A percentile compares a stretch with the other conserved stretches of the same genome.
Conservation (phyloP, 108 stramenopile genomes). For the Nitzschia sp. region DNA sequence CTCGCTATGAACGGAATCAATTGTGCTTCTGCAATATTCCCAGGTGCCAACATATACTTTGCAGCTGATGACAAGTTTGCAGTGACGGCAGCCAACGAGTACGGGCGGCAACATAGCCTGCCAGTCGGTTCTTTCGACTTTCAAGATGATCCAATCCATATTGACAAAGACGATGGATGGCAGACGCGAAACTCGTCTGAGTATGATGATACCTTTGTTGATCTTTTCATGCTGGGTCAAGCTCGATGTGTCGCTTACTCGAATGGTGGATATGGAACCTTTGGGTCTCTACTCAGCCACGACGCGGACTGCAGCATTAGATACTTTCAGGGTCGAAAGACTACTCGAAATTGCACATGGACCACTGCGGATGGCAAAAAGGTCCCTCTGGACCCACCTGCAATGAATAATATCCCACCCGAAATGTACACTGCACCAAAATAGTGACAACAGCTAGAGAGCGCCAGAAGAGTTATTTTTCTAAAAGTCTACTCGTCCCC, state of each 20-base stretch:
- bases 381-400: conserved; percentile 4
- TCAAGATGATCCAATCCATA: conserved; percentile 33
- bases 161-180: conserved; percentile 39
- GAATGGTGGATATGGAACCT: conserved; percentile 42
- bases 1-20: conserved; percentile 35
- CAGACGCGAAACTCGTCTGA: conserved; percentile 18
- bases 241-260: conserved; percentile 32
- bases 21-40: conserved; percentile 34
- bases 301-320: conserved; percentile 29
- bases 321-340: conserved; percentile 14
- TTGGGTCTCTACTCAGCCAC: conserved; percentile 29
- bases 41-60: conserved; percentile 35
- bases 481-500: conserved; percentile 26
- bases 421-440: conserved; percentile 14
- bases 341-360: conserved; percentile 19
- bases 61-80: conserved; percentile 34
- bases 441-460: neutral
- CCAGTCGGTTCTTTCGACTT: conserved; percentile 5
- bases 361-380: neutral
- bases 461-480: neutral
- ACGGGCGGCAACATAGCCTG: conserved; percentile 5
- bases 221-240: conserved; percentile 38
- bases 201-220: conserved; percentile 41
- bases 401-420: neutral
- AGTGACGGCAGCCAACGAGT: conserved; percentile 17